phyloP scores from a whole-genome alignment of 306 rosid genomes.

The Senna tora region DNA sequence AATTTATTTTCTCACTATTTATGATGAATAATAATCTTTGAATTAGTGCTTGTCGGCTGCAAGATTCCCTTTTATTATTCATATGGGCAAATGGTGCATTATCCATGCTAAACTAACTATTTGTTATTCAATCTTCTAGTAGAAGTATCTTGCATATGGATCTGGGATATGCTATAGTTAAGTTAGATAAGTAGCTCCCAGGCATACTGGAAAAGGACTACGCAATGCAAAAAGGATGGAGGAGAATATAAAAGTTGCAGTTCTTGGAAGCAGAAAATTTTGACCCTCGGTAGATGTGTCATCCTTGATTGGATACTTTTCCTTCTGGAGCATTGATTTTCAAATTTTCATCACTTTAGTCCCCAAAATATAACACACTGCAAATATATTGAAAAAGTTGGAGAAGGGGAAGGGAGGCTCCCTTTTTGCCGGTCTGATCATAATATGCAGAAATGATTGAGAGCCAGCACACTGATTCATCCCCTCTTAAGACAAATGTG shows the following conservation, averaged over 20 bases:
- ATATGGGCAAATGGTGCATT: slow-evolving; percentile 24
- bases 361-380: neutral
- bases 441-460: slow-evolving; percentile 32
- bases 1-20: slow-evolving; percentile 23
- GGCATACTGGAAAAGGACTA: slow-evolving; percentile 51
- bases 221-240: slow-evolving; percentile 42
- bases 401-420: slow-evolving; percentile 17
- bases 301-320: slow-evolving; percentile 38
- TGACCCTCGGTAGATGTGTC: slow-evolving; percentile 39
- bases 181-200: neutral
- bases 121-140: slow-evolving; percentile 28
- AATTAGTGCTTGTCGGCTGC: neutral
- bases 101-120: slow-evolving; percentile 39
- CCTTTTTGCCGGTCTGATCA: slow-evolving; percentile 32
- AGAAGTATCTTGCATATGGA: slow-evolving; percentile 26
- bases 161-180: slow-evolving; percentile 29
- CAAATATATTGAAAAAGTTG: slow-evolving; percentile 6
- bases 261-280: slow-evolving; percentile 33
- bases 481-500: slow-evolving; percentile 48
- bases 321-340: slow-evolving; percentile 12
- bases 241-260: slow-evolving; percentile 43
- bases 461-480: slow-evolving; percentile 52
- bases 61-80: neutral
- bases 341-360: slow-evolving; percentile 7
- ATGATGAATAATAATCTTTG: slow-evolving; percentile 33